Evolutionary conservation across 1,284 basidiomycete species (phyloP).

Genomic region (Polyporus tsugae): DNA sequence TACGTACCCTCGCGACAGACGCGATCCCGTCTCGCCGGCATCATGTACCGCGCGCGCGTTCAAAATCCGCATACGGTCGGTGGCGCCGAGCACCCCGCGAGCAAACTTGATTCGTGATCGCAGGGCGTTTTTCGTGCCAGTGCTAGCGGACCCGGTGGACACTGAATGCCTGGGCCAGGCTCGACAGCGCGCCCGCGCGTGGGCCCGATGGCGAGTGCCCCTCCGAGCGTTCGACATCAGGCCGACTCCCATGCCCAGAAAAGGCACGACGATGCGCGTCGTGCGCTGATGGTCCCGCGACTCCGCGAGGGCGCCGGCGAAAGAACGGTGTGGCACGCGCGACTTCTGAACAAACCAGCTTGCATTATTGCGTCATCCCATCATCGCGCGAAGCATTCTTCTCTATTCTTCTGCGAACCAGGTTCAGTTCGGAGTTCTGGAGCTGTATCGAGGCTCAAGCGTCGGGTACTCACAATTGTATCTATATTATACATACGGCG

Average conservation of each 20-base stretch:
- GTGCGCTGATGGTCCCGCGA: background rate
- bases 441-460: background rate
- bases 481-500: background rate
- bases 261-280: slow-evolving; percentile 1
- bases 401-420: background rate
- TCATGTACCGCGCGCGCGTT: background rate
- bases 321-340: too few species aligned
- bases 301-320: too few species aligned
- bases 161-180: background rate
- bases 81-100: background rate
- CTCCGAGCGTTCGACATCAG: background rate
- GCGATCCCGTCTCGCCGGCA: background rate
- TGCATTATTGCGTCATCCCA: slow-evolving; percentile 4
- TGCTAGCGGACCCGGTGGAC: too few species aligned
- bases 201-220: background rate
- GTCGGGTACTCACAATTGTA: slow-evolving; percentile 1
- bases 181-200: background rate
- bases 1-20: background rate
- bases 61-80: slow-evolving; percentile 1
- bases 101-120: background rate
- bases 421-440: background rate
- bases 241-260: background rate
- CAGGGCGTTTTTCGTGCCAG: background rate
- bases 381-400: background rate
- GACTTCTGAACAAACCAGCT: too few species aligned